Evolutionary conservation across 352 stramenopile genomes (phyloP).

Genomic region (Pythium utonaiense): DNA sequence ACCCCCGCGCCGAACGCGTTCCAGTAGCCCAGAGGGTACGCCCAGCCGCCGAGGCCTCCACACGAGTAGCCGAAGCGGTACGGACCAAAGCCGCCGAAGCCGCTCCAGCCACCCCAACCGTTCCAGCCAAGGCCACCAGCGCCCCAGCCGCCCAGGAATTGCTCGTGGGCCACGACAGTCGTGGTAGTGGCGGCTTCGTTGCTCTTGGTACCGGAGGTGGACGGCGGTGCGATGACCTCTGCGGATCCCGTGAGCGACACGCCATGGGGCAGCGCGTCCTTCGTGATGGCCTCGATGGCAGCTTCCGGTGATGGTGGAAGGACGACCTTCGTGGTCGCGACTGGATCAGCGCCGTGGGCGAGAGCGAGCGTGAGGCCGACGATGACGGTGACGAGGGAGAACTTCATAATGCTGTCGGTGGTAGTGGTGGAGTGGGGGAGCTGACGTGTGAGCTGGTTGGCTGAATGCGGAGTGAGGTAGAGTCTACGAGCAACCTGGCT

Average conservation of each 20-base stretch:
- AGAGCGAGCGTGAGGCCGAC: background rate
- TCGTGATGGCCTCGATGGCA: background rate
- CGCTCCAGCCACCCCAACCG: background rate
- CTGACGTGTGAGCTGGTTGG: background rate
- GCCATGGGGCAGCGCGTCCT: background rate
- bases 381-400: background rate
- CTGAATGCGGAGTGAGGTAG: background rate
- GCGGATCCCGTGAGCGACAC: background rate
- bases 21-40: slow-evolving; percentile 38
- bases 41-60: slow-evolving; percentile 29
- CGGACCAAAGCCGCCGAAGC: slow-evolving; percentile 1
- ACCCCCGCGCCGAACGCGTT: slow-evolving; percentile 23
- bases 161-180: background rate
- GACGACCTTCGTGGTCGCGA: background rate
- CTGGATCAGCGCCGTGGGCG: background rate
- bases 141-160: background rate
- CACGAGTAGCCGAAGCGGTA: slow-evolving; percentile 23
- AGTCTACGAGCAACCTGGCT: too few relatives aligned
- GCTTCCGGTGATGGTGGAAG: background rate
- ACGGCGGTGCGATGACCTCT: background rate
- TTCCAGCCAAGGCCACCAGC: background rate
- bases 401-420: background rate
- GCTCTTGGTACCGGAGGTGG: background rate
- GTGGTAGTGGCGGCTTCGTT: background rate
- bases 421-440: background rate